Conservation (phyloP, 345 rosid species). For the Litchi chinensis region DNA sequence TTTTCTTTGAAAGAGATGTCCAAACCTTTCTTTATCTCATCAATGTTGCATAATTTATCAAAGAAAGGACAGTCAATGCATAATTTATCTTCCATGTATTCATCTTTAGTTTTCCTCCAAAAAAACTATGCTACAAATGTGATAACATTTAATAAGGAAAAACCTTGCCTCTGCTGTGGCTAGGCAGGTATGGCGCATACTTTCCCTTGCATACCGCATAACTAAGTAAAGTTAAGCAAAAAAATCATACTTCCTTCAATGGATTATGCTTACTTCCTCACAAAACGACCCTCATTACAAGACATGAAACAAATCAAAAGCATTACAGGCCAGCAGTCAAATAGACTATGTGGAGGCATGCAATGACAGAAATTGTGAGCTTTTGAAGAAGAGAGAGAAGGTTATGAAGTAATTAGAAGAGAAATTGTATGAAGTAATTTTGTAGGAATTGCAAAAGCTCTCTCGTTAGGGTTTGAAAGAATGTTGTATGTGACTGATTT, state of each 20-base stretch:
- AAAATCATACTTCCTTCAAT: not conserved
- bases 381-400: not conserved
- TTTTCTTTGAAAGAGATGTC: not conserved
- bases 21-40: not conserved
- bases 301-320: not conserved
- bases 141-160: too few relatives aligned
- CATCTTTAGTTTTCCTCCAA: not conserved
- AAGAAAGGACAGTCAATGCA: not conserved
- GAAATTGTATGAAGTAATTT: not conserved
- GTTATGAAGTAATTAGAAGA: not conserved
- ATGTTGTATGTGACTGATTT: not conserved
- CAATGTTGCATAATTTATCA: not conserved
- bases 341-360: not conserved
- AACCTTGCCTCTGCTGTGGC: not conserved
- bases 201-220: not conserved
- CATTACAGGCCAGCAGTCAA: not conserved
- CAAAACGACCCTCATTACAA: not conserved
- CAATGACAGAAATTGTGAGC: not conserved
- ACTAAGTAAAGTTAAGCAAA: not conserved
- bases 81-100: not conserved
- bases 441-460: not conserved
- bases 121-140: not conserved
- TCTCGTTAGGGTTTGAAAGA: not conserved
- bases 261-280: not conserved
- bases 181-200: not conserved